Evolutionary conservation across 192 early-diverging fungal species (phyloP).

Genomic region (Podila clonocystis): DNA sequence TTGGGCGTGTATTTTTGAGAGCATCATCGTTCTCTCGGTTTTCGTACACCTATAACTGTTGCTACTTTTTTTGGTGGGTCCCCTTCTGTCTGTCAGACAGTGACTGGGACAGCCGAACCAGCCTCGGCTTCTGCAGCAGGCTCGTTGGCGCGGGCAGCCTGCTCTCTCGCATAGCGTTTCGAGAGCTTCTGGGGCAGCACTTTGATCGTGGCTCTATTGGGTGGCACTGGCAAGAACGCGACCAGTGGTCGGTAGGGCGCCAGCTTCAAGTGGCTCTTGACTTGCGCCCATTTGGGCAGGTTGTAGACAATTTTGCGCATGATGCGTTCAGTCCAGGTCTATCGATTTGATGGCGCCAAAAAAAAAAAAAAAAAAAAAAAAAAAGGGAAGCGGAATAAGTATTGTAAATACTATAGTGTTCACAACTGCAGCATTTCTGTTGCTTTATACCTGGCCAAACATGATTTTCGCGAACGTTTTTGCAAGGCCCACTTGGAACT

Average conservation of each 20-base stretch:
- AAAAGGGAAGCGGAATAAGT: no score
- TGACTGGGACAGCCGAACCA: no score
- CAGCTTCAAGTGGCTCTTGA: background rate
- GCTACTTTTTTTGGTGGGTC: no score
- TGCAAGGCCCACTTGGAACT: background rate
- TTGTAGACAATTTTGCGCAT: background rate
- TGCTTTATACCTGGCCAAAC: background rate
- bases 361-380: background rate
- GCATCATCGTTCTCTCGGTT: no score
- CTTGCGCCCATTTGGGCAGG: background rate
- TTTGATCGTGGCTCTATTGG: background rate
- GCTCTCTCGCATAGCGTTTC: background rate
- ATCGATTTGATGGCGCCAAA: background rate
- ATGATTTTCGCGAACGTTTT: background rate
- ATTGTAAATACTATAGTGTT: no score
- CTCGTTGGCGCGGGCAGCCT: background rate
- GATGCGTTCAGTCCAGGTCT: background rate
- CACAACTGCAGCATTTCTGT: no score
- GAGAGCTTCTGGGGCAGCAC: background rate
- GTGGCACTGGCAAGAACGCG: background rate
- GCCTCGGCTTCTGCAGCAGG: no score
- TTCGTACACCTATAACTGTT: no score
- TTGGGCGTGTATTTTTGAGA: no score
- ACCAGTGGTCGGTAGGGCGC: background rate
- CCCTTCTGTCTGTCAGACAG: no score